These are phyloP conservation scores for Wallacemonas sp. DNA, from an alignment of 208 protist species.

Conservation along the genomic window DNA sequence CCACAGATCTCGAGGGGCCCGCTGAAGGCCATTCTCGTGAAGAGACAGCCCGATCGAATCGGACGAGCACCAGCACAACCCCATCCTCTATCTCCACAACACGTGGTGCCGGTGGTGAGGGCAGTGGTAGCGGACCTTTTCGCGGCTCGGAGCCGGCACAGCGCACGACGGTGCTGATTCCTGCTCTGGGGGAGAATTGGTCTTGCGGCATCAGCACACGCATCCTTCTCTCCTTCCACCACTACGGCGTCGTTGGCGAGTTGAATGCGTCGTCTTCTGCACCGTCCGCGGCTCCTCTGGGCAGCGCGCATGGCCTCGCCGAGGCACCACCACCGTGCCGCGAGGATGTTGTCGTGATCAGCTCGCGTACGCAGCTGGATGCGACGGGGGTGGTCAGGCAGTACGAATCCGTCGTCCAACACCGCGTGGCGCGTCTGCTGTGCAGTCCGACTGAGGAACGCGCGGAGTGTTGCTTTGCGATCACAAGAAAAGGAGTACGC, in stretches of 20 bases:
- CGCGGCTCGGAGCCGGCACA: too few relatives aligned
- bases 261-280: too few relatives aligned
- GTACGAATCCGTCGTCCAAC: constrained; percentile 37
- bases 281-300: too few relatives aligned
- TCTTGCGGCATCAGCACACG: constrained; percentile 47
- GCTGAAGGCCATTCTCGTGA: too few relatives aligned
- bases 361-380: constrained; percentile 1
- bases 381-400: constrained; percentile 17
- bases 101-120: too few relatives aligned
- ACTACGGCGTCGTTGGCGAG: too few relatives aligned
- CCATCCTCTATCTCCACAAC: too few relatives aligned
- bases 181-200: constrained; percentile 79
- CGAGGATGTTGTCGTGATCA: constrained; percentile 31
- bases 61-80: too few relatives aligned
- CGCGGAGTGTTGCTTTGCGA: constrained; percentile 62
- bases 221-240: constrained; percentile 67
- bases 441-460: constrained; percentile 38
- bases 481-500: constrained; percentile 70
- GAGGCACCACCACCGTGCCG: constrained; percentile 12
- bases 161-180: constrained; percentile 33
- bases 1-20: background rate
- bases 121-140: background rate
- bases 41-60: too few relatives aligned
- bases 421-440: constrained; percentile 73
- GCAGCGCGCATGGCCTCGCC: too few relatives aligned